phyloP scores from a whole-genome alignment of 2,329 filamentous ascomycete genomes.

The Blastomyces silverae region DNA sequence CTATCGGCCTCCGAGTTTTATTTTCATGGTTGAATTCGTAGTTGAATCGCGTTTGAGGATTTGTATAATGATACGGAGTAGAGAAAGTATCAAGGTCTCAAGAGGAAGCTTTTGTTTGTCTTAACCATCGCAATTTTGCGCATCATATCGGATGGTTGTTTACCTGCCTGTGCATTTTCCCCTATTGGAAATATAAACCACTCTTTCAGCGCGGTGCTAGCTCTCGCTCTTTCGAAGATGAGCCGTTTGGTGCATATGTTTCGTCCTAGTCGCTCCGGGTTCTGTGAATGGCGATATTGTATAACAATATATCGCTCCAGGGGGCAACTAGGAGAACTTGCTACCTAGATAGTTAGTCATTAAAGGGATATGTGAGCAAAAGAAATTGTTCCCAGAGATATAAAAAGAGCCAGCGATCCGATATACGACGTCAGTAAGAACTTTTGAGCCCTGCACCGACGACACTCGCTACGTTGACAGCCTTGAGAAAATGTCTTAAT shows the following conservation, averaged over 20 bases:
- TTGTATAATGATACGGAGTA: too few relatives aligned
- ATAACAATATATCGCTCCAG: too few relatives aligned
- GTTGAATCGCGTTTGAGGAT: too few relatives aligned
- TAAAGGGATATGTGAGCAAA: background rate
- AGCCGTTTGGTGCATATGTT: background rate
- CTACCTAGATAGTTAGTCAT: background rate
- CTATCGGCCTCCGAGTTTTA: background rate
- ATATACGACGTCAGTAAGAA: background rate
- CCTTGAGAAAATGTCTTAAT: background rate
- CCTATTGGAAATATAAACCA: background rate
- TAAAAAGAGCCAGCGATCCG: background rate
- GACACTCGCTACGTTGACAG: background rate
- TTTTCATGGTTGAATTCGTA: background rate
- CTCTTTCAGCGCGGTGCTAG: background rate
- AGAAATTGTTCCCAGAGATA: background rate
- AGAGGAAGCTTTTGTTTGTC: too few relatives aligned
- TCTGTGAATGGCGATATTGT: too few relatives aligned
- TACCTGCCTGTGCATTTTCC: too few relatives aligned
- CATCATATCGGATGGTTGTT: too few relatives aligned
- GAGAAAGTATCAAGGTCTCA: too few relatives aligned
- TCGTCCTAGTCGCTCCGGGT: too few relatives aligned
- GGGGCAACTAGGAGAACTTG: background rate
- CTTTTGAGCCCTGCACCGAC: background rate
- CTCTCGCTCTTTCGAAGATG: background rate
- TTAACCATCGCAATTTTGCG: too few relatives aligned